phyloP scores from a whole-genome alignment of 495 filamentous ascomycete species.

The Tuber borchii region DNA sequence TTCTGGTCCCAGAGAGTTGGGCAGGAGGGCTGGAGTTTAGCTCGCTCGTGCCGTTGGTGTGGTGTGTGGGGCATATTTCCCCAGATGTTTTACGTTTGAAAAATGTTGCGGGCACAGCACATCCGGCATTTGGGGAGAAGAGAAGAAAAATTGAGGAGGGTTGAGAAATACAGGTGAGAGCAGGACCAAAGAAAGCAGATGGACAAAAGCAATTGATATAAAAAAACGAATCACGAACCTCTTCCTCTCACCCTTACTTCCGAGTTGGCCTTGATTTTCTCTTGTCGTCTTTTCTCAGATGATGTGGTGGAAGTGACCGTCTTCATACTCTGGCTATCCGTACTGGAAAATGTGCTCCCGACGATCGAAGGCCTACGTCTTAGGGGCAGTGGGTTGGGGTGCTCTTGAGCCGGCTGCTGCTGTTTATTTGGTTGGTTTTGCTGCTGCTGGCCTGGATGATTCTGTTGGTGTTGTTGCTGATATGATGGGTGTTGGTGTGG shows the following conservation, averaged over 20 bases:
- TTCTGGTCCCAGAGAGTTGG: constrained; percentile 11
- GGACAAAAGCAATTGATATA: constrained; percentile 12
- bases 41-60: constrained; percentile 13
- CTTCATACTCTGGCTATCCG: constrained; percentile 47
- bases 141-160: constrained; percentile 4
- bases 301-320: constrained; percentile 47
- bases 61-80: constrained; percentile 9
- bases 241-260: constrained; percentile 45
- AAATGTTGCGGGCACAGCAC: neutral
- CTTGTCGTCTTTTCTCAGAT: constrained; percentile 31
- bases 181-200: constrained; percentile 5
- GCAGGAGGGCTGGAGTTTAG: neutral
- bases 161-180: constrained; percentile 11
- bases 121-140: neutral
- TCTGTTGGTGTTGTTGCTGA: constrained; percentile 20
- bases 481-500: constrained; percentile 16
- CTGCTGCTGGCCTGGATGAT: constrained; percentile 11
- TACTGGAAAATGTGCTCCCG: constrained; percentile 35
- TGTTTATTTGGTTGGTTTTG: neutral
- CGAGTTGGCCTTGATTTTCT: constrained; percentile 43
- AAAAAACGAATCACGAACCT: constrained; percentile 41
- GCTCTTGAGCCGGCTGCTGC: constrained; percentile 14
- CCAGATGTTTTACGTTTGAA: constrained; percentile 1
- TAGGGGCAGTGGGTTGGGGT: constrained; percentile 16
- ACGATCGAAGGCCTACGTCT: constrained; percentile 31